Conservation (phyloP, 768 basidiomycete species). For the Lenzites betulinus region DNA sequence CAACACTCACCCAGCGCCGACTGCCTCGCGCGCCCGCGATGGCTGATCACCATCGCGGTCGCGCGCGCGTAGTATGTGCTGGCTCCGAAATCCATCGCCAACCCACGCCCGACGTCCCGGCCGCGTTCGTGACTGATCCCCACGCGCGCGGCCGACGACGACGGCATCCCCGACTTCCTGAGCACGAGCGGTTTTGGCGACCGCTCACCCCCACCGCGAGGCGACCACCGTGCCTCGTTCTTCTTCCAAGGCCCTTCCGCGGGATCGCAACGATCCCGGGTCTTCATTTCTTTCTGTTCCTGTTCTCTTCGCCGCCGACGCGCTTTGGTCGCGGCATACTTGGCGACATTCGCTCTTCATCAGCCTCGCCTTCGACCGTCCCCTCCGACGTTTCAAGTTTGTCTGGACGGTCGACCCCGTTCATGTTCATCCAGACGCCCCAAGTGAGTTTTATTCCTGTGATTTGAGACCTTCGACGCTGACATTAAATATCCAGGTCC, state of each 20-base stretch:
- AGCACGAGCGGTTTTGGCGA: background rate
- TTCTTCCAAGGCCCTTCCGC: too few species aligned
- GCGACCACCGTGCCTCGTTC: background rate
- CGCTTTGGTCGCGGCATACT: background rate
- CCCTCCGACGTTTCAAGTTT: background rate
- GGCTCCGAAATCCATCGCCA: background rate
- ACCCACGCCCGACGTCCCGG: background rate
- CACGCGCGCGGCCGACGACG: background rate
- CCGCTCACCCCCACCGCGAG: background rate
- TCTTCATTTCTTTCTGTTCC: background rate
- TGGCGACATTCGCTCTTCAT: background rate
- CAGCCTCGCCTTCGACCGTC: background rate
- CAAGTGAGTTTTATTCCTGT: too few species aligned
- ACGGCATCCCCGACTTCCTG: background rate
- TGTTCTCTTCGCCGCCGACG: background rate
- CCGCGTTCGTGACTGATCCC: background rate
- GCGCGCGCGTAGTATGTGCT: background rate
- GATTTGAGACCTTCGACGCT: background rate
- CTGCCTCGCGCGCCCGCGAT: background rate
- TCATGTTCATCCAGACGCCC: too few species aligned
- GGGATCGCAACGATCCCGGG: background rate
- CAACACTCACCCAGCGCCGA: background rate
- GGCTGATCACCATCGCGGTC: background rate
- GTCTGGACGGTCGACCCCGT: background rate
- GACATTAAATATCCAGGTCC: background rate